Evolutionary conservation across 768 basidiomycete species (phyloP).

Genomic region (Cystofilobasidium ferigula): DNA sequence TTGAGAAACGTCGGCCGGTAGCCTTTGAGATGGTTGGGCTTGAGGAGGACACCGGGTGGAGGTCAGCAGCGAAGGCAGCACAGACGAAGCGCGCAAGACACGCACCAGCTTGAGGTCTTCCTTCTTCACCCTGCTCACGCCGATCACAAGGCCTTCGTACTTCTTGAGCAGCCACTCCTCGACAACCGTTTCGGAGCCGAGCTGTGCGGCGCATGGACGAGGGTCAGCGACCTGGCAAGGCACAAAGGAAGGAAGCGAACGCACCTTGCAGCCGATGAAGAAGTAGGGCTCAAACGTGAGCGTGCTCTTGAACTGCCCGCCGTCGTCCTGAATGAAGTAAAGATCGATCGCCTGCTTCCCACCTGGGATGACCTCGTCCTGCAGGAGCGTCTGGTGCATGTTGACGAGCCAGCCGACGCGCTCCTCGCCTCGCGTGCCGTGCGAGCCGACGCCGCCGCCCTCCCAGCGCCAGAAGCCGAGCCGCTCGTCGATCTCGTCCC

Average conservation of each 20-base stretch:
- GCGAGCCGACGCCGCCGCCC: slow-evolving; percentile 49
- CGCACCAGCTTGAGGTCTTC: slow-evolving; percentile 73
- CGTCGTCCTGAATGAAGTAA: slow-evolving; percentile 96
- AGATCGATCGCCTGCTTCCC: slow-evolving; percentile 88
- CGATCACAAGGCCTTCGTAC: slow-evolving; percentile 74
- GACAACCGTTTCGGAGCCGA: slow-evolving; percentile 71
- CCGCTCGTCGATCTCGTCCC: slow-evolving; percentile 86
- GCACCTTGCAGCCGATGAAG: slow-evolving; percentile 77
- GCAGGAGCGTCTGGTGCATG: slow-evolving; percentile 93
- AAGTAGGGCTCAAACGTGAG: slow-evolving; percentile 91
- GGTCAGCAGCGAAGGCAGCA: not conserved
- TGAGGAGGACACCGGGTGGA: not conserved
- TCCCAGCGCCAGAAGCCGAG: slow-evolving; percentile 73
- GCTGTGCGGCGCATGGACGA: slow-evolving; percentile 37
- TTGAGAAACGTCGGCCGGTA: slow-evolving; percentile 79
- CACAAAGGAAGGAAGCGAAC: slow-evolving; percentile 28
- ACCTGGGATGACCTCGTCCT: slow-evolving; percentile 69
- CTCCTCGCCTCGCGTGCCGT: slow-evolving; percentile 42
- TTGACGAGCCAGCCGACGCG: slow-evolving; percentile 92
- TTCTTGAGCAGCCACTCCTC: slow-evolving; percentile 94
- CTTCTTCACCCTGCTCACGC: slow-evolving; percentile 69
- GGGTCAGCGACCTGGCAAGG: not conserved
- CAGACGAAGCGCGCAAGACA: too few relatives aligned
- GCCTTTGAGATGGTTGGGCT: slow-evolving; percentile 93
- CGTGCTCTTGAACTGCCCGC: slow-evolving; percentile 90